Conservation (phyloP, 1,284 basidiomycete species). For the Ganoderma lucidum region DNA sequence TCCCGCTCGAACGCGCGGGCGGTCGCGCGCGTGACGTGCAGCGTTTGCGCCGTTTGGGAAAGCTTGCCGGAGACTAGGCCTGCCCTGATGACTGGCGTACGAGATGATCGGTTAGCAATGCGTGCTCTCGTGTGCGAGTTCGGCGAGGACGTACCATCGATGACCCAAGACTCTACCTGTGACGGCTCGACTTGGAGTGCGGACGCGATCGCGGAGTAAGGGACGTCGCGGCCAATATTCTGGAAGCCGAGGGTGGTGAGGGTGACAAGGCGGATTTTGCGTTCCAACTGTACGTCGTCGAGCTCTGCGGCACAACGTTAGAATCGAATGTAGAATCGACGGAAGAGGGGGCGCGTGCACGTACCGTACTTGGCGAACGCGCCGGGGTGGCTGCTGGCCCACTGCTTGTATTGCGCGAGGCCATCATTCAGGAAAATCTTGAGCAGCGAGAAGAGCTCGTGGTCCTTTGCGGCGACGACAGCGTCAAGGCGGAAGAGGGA, state of each 20-base stretch:
- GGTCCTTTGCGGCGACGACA: slow-evolving; percentile 72
- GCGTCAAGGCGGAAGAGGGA: slow-evolving; percentile 81
- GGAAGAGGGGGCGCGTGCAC: slow-evolving; percentile 37
- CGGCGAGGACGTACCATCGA: slow-evolving; percentile 72
- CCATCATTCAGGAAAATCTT: slow-evolving; percentile 77
- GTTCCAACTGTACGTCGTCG: slow-evolving; percentile 66
- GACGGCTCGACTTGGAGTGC: slow-evolving; percentile 71
- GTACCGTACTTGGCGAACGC: slow-evolving; percentile 68
- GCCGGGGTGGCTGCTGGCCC: slow-evolving; percentile 63
- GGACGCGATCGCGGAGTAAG: slow-evolving; percentile 78
- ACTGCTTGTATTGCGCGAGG: slow-evolving; percentile 69
- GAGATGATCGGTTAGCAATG: slow-evolving; percentile 9
- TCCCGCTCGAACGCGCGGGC: slow-evolving; percentile 80
- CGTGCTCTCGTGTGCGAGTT: not conserved
- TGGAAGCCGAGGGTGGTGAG: slow-evolving; percentile 83
- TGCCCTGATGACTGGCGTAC: slow-evolving; percentile 78
- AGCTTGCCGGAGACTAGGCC: slow-evolving; percentile 87
- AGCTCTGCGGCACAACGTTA: slow-evolving; percentile 48
- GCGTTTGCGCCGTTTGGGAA: slow-evolving; percentile 80
- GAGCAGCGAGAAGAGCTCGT: slow-evolving; percentile 73
- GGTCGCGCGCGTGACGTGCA: slow-evolving; percentile 82
- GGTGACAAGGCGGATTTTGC: slow-evolving; percentile 85
- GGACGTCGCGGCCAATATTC: slow-evolving; percentile 78
- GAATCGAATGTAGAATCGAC: not conserved
- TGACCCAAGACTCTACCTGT: slow-evolving; percentile 91